Percentiles rank a stretch among this genome's conserved stretches.
Conservation (phyloP, 306 rosid species). For the Ormosia semicastrata region DNA sequence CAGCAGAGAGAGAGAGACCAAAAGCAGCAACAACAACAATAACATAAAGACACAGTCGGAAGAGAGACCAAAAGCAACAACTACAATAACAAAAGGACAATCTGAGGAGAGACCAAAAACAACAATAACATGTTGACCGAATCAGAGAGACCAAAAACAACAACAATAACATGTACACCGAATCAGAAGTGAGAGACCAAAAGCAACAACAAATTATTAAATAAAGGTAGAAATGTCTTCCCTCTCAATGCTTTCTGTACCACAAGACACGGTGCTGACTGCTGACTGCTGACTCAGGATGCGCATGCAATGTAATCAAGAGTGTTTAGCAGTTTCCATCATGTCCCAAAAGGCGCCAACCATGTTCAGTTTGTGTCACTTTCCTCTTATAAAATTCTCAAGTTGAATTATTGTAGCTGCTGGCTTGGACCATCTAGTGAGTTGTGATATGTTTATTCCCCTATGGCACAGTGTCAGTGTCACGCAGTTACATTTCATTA, state of each 20-base stretch:
- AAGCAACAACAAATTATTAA: neutral
- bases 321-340: neutral
- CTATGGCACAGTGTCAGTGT: too few species aligned
- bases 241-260: neutral
- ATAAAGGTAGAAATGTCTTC: neutral
- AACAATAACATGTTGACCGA: neutral
- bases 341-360: constrained; percentile 27
- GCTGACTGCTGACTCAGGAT: neutral
- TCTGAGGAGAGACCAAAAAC: neutral
- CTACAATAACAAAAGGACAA: neutral
- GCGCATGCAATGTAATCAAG: constrained; percentile 22
- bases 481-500: too few species aligned
- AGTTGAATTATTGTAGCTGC: neutral
- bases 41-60: too few species aligned
- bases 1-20: neutral
- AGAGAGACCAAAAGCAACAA: too few species aligned
- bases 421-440: neutral
- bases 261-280: neutral
- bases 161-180: neutral
- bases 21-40: too few species aligned
- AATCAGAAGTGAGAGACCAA: neutral
- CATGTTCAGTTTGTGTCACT: constrained; percentile 8
- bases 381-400: constrained; percentile 16
- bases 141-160: neutral
- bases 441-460: too few species aligned